Base-by-base conservation (phyloP, 163 green algal genomes). In the Chlamydomonas reinhardtii region DNA sequence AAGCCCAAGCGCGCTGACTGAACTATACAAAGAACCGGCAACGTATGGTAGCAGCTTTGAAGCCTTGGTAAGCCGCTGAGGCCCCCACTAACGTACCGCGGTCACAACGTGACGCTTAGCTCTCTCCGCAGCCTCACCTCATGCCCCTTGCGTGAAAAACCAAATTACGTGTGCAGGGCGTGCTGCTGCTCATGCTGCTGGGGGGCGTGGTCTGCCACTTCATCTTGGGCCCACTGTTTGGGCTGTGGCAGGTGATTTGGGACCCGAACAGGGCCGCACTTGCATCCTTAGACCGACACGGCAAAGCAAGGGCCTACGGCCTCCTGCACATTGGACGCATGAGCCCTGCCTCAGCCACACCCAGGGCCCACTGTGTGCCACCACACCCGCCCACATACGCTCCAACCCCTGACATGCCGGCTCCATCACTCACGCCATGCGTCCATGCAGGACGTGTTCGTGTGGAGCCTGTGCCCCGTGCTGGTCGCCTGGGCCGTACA, bases 141-240 rank as follows among this genome's bases (percentile, higher is more conserved):
- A n/a, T 8, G 39, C 8, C 39, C 39, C 39, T 48, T 8, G 39
- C 39, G 8, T 48, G 5, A 48, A 5, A 48, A 14, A 8, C 39
- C 39, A n/a, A n/a, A n/a, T n/a, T n/a, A n/a, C n/a, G 6, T 54
- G 11, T 56, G 6, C 78, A 85, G 78, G 78, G 78, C 6, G 39
- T 76, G 20, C 66, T 85, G 43, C 66, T 85, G n/a, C 27, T 85
- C n/a, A 68, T 85, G 78, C 78, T 85, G 66, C 25, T 69, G n/a
- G 66, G 69, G 22, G 78, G 48, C 22, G 15, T 76, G 0, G 48
- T 56, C 8, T 54, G 70, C 27, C 78, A 85, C 52, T 70, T 76
- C n/a, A 76, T n/a, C 11, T n/a, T 76, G 8, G 78, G 78, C 3
- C 66, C 78, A 3, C 68, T 85, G 20, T 20, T 85, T 4, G 66